Percentiles rank a stretch among this genome's conserved stretches.
Conservation (phyloP, 2,329 filamentous ascomycete species). For the Penicillium sp. region DNA sequence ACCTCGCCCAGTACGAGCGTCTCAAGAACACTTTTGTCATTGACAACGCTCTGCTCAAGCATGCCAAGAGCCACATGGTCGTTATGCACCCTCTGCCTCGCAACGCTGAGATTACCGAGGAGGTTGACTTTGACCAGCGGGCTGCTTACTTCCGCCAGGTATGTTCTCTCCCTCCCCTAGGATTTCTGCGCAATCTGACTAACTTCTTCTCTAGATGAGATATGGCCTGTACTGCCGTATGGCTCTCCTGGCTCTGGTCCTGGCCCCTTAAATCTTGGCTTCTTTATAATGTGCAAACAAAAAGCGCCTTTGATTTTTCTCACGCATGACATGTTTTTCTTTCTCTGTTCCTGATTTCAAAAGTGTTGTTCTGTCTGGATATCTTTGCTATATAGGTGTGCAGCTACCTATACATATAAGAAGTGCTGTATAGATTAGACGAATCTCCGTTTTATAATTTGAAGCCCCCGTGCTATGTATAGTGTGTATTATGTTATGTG, state of each 20-base stretch:
- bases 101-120: conserved; percentile 89
- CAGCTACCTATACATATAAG: conserved; percentile 26
- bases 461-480: conserved; percentile 32
- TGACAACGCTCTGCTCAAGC: conserved; percentile 84
- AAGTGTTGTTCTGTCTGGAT: conserved; percentile 33
- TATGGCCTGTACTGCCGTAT: conserved; percentile 98
- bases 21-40: conserved; percentile 88
- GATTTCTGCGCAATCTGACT: conserved; percentile 31
- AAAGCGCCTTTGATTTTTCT: conserved; percentile 23
- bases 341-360: conserved; percentile 26
- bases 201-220: conserved; percentile 70
- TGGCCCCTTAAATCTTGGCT: conserved; percentile 55
- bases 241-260: conserved; percentile 91
- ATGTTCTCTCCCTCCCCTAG: conserved; percentile 45
- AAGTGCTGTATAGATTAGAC: conserved; percentile 38
- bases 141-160: conserved; percentile 99
- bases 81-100: conserved; percentile 94
- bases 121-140: conserved; percentile 95
- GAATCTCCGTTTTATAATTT: conserved; percentile 36
- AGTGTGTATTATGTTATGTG: conserved; percentile 27
- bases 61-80: conserved; percentile 89
- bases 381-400: conserved; percentile 31
- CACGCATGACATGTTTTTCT: conserved; percentile 22
- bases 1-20: conserved; percentile 74
- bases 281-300: conserved; percentile 16